Conservation (phyloP, 1,284 basidiomycete genomes). For the Fomitopsis pinicola region DNA sequence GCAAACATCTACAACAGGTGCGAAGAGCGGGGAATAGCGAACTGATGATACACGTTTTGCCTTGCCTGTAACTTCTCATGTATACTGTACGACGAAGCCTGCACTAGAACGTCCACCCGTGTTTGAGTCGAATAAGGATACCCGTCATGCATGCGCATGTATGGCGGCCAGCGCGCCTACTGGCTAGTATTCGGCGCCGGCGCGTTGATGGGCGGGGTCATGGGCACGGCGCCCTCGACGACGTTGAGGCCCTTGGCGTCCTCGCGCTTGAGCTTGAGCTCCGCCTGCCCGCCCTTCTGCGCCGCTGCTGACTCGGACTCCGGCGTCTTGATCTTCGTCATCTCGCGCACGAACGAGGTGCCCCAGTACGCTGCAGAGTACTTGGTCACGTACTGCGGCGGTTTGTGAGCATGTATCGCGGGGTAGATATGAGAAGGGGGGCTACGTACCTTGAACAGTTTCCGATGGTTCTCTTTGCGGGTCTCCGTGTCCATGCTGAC, state of each 20-base stretch:
- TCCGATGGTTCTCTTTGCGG: conserved; percentile 88
- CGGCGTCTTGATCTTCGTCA: conserved; percentile 46
- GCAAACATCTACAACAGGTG: not conserved
- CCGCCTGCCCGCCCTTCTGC: conserved; percentile 37
- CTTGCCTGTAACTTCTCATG: not conserved
- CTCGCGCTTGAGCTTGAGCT: conserved; percentile 29
- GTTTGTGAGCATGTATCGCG: not conserved
- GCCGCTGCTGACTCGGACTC: conserved; percentile 21
- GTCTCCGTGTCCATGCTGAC: conserved; percentile 83
- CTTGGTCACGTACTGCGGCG: conserved; percentile 76
- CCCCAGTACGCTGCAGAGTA: conserved; percentile 94
- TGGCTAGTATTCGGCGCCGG: conserved; percentile 9
- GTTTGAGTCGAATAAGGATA: conserved; percentile 7
- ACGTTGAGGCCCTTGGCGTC: conserved; percentile 29
- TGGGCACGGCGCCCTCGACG: conserved; percentile 31
- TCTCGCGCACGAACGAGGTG: conserved; percentile 84
- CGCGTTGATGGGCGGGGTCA: conserved; percentile 25
- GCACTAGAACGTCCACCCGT: not conserved
- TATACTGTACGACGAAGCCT: not conserved
- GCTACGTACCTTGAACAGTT: conserved; percentile 79
- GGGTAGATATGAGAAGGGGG: not conserved
- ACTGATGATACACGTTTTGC: not conserved
- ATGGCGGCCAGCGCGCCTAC: not conserved
- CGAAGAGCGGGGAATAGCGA: not conserved
- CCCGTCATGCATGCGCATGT: not conserved